Evolutionary conservation across 2,329 filamentous ascomycete genomes (phyloP).

Genomic region (Colletotrichum chlorophyti): DNA sequence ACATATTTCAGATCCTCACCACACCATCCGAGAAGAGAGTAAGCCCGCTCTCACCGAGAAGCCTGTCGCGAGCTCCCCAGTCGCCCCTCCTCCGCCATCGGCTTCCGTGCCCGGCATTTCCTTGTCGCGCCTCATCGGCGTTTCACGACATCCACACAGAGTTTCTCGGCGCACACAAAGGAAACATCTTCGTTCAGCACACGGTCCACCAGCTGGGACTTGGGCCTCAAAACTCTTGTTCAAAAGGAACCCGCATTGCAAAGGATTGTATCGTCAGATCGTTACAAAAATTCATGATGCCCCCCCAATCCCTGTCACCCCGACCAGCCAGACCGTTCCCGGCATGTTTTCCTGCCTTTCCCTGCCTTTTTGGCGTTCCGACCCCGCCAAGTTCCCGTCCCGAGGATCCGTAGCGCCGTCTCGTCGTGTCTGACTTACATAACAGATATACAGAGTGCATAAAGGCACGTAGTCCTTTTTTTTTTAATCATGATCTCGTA

Average conservation of each 20-base stretch:
- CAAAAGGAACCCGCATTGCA: too few species aligned
- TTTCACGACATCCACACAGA: background rate
- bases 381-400: conserved; percentile 16
- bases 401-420: conserved; percentile 15
- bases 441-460: conserved; percentile 23
- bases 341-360: conserved; percentile 7
- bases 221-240: background rate
- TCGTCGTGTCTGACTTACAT: conserved; percentile 11
- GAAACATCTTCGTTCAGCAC: background rate
- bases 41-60: conserved; percentile 13
- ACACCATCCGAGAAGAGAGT: too few species aligned
- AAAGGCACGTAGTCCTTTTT: background rate
- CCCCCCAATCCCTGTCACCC: conserved; percentile 4
- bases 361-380: conserved; percentile 17
- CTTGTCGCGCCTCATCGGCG: background rate
- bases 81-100: conserved; percentile 12
- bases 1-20: background rate
- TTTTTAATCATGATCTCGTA: conserved; percentile 45
- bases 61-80: background rate
- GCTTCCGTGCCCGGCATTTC: conserved; percentile 6
- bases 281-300: conserved; percentile 24
- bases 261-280: conserved; percentile 21
- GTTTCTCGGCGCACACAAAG: background rate
- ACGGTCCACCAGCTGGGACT: background rate
- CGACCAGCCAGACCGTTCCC: conserved; percentile 1